Base-by-base conservation (phyloP, 164 flowering plant genomes). In the Magnolia kwangsiensis region DNA sequence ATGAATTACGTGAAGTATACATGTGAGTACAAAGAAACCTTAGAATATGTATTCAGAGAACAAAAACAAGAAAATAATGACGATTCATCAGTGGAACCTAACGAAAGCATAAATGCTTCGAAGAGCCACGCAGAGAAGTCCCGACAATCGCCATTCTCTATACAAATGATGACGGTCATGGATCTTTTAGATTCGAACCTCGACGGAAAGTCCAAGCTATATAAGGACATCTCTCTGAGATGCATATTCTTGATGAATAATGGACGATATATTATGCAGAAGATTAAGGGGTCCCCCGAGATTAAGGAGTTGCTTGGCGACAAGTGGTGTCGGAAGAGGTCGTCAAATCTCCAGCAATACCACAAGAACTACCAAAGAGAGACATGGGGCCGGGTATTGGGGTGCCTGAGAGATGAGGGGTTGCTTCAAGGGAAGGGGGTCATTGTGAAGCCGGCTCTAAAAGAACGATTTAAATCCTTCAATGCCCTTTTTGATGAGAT, bases 221-320 rank as follows among this genome's bases (percentile, higher is more conserved):
- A 96, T 86, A 84, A 78, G 51, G 98, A 96, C 71, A 77, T 78
- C 0, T 78, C 99, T 0, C 72, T 94, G 29, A 72, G 89, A 61
- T 79, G 79, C 90, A 83, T 96, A 1, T 96, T 96, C 83, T 67
- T 94, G 82, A 91, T 94, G 98, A 96, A 96, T 86, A 96, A 96
- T 69, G 92, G 92, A 3, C 76, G 97, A 5, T 96, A 96, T 81
- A 90, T 96, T 0, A 21, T 90, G 73, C 91, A 91, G 79, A 96
- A 91, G 86, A 87, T 90, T 74, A 92, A 89, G 76, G 93, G 89
- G 1, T 86, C 92, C 0, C 18, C 72, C 0, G 92, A 90, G 84
- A 87, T 96, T 5, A 78, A 87, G 63, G 78, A 82, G 20, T 63
- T 90, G 75, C 75, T 96, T 73, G 99, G 98, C 0, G 87, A 85